Percentiles rank a stretch among this genome's conserved stretches.
phyloP scores from a whole-genome alignment of 768 basidiomycete species.

The Pulveroboletus sp. region DNA sequence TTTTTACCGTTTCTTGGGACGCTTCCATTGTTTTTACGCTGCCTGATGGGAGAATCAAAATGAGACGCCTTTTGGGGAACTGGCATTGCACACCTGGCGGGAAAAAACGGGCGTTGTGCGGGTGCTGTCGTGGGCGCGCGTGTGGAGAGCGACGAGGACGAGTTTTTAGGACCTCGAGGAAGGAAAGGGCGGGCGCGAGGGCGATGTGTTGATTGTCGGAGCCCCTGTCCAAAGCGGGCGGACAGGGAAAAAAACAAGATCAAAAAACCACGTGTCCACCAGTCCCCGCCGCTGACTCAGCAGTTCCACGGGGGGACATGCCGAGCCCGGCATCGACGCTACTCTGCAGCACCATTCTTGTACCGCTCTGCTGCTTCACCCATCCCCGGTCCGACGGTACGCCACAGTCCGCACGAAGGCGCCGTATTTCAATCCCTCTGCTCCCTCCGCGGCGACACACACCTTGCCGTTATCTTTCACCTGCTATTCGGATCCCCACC shows the following conservation, averaged over 20 bases:
- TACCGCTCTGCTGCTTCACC: slow-evolving; percentile 11
- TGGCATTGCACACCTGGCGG: slow-evolving; percentile 12
- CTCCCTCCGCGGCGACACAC: too few relatives aligned
- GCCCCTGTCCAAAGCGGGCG: slow-evolving; percentile 34
- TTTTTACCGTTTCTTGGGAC: slow-evolving; percentile 23
- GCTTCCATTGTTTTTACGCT: slow-evolving; percentile 32
- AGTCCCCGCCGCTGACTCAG: slow-evolving; percentile 24
- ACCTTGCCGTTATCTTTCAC: too few relatives aligned
- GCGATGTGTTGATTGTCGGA: slow-evolving; percentile 35
- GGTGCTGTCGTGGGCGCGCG: background rate
- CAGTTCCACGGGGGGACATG: slow-evolving; percentile 26
- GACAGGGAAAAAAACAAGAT: slow-evolving; percentile 36
- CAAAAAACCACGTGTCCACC: slow-evolving; percentile 29
- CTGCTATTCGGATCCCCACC: slow-evolving; percentile 12
- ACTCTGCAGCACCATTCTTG: slow-evolving; percentile 13
- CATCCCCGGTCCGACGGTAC: slow-evolving; percentile 2
- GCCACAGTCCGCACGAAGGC: slow-evolving; percentile 5
- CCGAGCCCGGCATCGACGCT: slow-evolving; percentile 13
- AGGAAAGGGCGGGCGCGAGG: slow-evolving; percentile 14
- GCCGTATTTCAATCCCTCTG: slow-evolving; percentile 3
- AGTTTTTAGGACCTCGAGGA: slow-evolving; percentile 13
- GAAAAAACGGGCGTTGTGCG: background rate
- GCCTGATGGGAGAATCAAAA: slow-evolving; percentile 30
- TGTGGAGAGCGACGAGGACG: slow-evolving; percentile 7
- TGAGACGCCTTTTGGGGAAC: background rate